Conservation (phyloP, 257 asterid species). For the Orobanche coerulescens region DNA sequence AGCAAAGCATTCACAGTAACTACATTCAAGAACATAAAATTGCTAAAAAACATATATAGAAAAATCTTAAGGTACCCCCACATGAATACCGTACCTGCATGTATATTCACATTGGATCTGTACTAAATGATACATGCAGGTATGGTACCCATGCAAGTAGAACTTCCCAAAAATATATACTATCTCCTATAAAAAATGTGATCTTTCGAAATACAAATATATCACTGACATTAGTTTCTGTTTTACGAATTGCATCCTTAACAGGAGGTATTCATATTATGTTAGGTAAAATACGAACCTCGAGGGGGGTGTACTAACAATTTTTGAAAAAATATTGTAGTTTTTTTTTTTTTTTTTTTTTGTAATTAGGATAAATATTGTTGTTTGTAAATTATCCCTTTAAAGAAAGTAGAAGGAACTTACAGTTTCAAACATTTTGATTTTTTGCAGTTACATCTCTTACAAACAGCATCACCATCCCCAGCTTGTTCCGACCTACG, state of each 20-base stretch:
- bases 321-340: neutral
- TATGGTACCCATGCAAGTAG: too few relatives aligned
- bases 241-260: too few relatives aligned
- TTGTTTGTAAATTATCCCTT: neutral
- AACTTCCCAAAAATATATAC: too few relatives aligned
- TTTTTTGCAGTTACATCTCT: constrained; percentile 63
- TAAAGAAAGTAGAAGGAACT: constrained; percentile 20
- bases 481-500: constrained; percentile 35
- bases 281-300: too few relatives aligned
- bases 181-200: too few relatives aligned
- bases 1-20: constrained; percentile 75
- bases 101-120: too few relatives aligned
- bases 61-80: too few relatives aligned
- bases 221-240: too few relatives aligned
- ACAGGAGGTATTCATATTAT: too few relatives aligned
- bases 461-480: constrained; percentile 36
- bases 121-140: too few relatives aligned
- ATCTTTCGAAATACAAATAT: too few relatives aligned
- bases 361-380: neutral
- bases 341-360: neutral
- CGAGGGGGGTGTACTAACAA: neutral
- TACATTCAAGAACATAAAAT: constrained; percentile 13
- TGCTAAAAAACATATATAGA: neutral
- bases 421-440: constrained; percentile 64
- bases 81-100: too few relatives aligned